Percentiles rank a stretch among this genome's conserved stretches.
phyloP scores from a whole-genome alignment of 2,329 filamentous ascomycete species.

The Aspergillus pseudoterreus region DNA sequence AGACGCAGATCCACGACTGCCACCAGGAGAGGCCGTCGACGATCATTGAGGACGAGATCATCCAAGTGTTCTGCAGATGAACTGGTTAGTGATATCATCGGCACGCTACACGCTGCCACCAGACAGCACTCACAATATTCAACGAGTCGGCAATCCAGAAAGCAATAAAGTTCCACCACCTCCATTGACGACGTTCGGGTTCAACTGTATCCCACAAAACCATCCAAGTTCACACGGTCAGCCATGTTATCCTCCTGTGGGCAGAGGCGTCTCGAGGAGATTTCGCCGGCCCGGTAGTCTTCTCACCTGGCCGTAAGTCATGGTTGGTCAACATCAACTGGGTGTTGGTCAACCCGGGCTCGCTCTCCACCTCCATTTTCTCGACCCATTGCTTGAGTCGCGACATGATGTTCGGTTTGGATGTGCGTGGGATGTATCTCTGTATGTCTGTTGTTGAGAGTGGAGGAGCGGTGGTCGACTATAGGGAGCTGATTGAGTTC shows the following conservation, averaged over 20 bases:
- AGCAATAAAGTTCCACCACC: constrained; percentile 79
- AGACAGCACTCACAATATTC: constrained; percentile 58
- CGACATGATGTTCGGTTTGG: constrained; percentile 18
- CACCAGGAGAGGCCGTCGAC: constrained; percentile 78
- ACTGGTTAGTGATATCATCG: background rate
- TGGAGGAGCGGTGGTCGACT: no score
- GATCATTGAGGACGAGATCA: constrained; percentile 84
- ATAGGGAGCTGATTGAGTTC: background rate
- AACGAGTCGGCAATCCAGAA: constrained; percentile 85
- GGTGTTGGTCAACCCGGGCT: constrained; percentile 70
- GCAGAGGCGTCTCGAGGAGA: constrained; percentile 6
- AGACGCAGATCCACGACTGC: constrained; percentile 87
- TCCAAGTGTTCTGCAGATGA: constrained; percentile 70
- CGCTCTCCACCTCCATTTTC: constrained; percentile 69
- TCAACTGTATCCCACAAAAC: constrained; percentile 57
- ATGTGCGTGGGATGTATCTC: background rate
- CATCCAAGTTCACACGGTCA: constrained; percentile 15
- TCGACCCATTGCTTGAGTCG: constrained; percentile 31
- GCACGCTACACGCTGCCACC: background rate
- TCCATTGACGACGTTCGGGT: constrained; percentile 75
- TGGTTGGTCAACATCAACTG: constrained; percentile 86
- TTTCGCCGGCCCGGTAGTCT: constrained; percentile 5
- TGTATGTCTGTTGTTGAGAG: background rate
- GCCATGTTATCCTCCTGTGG: background rate
- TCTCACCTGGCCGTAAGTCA: constrained; percentile 64